Evolutionary conservation across 306 rosid species (phyloP).

Genomic region (Prunus armeniaca): DNA sequence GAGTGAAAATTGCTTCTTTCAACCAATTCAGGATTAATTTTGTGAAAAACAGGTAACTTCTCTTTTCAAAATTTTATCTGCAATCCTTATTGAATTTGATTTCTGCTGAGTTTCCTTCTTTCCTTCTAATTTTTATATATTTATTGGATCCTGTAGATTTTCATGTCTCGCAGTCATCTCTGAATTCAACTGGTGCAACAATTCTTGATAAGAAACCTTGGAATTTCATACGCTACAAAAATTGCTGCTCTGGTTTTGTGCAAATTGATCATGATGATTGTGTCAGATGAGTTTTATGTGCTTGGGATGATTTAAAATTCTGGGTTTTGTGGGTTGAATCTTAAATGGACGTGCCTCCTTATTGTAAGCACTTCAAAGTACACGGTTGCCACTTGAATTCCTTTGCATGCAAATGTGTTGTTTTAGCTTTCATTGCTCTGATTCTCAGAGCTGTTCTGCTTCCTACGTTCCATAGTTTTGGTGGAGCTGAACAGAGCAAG

Average conservation of each 20-base stretch:
- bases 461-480: slow-evolving; percentile 40
- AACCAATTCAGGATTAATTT: background rate
- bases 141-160: slow-evolving; percentile 20
- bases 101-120: no score
- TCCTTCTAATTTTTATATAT: background rate
- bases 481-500: slow-evolving; percentile 41
- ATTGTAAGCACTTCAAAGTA: slow-evolving; percentile 35
- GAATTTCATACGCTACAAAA: slow-evolving; percentile 13
- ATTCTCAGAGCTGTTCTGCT: slow-evolving; percentile 52
- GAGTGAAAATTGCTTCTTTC: background rate
- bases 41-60: background rate
- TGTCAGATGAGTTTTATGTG: background rate
- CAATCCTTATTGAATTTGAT: background rate
- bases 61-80: background rate
- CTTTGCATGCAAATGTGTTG: slow-evolving; percentile 52
- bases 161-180: slow-evolving; percentile 5
- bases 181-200: slow-evolving; percentile 13
- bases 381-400: slow-evolving; percentile 47
- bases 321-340: slow-evolving; percentile 22
- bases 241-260: background rate
- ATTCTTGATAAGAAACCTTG: slow-evolving; percentile 13
- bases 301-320: slow-evolving; percentile 2
- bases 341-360: slow-evolving; percentile 52
- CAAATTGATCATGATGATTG: slow-evolving; percentile 17
- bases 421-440: slow-evolving; percentile 48